A percentile compares a stretch with the other conserved stretches of the same genome.
Evolutionary conservation across 495 filamentous ascomycete genomes (phyloP).

Genomic region (Friedmanniomyces simplex): DNA sequence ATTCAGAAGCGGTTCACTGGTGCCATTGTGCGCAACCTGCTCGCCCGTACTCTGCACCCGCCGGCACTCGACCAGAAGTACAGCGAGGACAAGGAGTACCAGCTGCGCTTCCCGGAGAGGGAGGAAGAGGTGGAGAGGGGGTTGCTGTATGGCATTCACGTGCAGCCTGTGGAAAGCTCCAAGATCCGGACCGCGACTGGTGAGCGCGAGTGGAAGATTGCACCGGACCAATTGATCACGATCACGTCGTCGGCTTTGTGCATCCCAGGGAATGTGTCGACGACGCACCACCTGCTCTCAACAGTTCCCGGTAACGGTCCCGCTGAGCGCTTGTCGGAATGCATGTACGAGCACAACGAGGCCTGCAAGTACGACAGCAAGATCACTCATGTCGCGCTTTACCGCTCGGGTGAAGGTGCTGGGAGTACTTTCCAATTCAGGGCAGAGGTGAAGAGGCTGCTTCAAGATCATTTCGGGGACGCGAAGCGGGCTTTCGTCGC

Average conservation of each 20-base stretch:
- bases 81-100: neutral
- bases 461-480: neutral
- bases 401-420: conserved; percentile 1
- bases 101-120: neutral
- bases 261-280: neutral
- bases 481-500: neutral
- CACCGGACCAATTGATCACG: neutral
- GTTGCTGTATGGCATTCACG: neutral
- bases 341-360: too few species aligned
- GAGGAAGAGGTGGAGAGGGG: neutral
- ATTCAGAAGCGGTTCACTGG: neutral
- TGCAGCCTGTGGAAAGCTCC: neutral
- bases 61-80: neutral
- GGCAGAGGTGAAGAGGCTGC: neutral
- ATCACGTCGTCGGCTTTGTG: neutral
- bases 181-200: too few species aligned
- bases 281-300: neutral
- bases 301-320: too few species aligned
- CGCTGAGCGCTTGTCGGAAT: too few species aligned
- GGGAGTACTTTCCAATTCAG: neutral
- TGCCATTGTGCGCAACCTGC: neutral
- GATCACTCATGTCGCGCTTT: neutral
- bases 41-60: neutral
- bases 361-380: neutral
- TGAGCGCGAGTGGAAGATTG: too few species aligned